Evolutionary conservation across 371 early-diverging fungal genomes (phyloP).

Genomic region (Mucor racemosus): DNA sequence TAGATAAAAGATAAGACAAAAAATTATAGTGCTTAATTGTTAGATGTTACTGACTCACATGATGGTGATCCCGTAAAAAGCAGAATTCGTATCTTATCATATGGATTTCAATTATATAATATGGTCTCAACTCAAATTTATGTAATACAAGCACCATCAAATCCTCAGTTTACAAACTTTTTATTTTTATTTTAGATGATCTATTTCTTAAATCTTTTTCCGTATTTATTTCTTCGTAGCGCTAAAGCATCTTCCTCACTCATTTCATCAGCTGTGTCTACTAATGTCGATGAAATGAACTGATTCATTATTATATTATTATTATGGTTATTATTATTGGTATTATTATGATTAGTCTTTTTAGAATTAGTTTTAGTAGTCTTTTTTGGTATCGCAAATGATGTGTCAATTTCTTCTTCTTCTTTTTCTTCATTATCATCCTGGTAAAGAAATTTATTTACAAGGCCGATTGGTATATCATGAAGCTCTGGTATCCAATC

Average conservation of each 20-base stretch:
- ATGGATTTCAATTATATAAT: not conserved
- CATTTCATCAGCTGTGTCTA: conserved; percentile 14
- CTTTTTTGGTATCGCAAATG: not conserved
- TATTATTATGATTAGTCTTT: not conserved
- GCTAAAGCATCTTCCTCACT: conserved; percentile 6
- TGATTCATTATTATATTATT: not conserved
- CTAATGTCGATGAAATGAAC: not conserved
- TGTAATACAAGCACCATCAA: not conserved
- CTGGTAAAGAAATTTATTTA: conserved; percentile 64
- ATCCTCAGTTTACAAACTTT: not conserved
- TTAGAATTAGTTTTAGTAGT: not conserved
- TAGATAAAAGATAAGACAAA: conserved; percentile 13
- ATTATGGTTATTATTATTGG: not conserved
- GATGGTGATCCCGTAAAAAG: conserved; percentile 1
- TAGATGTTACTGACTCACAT: conserved; percentile 1
- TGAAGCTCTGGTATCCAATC: conserved; percentile 75
- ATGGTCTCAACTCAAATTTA: not conserved
- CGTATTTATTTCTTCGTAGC: conserved; percentile 6
- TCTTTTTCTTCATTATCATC: conserved; percentile 19
- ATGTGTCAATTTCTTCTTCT: not conserved
- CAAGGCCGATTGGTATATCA: conserved; percentile 74
- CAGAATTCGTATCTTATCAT: conserved; percentile 8
- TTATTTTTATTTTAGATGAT: conserved; percentile 1
- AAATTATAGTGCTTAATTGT: not conserved
- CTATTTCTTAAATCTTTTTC: conserved; percentile 4